Evolutionary conservation across 805 yeast species (phyloP).

Genomic region (Torulaspora maleeae): DNA sequence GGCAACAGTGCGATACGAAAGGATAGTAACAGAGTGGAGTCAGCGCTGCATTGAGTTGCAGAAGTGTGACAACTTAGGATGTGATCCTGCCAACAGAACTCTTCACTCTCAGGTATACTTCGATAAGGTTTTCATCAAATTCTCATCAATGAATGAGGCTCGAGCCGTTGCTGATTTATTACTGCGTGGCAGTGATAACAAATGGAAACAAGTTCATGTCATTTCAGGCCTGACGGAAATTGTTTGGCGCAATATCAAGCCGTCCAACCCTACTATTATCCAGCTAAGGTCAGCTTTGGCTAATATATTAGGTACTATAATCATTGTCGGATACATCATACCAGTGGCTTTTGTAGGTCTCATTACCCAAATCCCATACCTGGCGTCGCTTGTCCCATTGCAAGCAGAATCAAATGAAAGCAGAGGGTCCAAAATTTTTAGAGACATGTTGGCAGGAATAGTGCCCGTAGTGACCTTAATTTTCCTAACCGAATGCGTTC

Average conservation of each 20-base stretch:
- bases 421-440: constrained; percentile 44
- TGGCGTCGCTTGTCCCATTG: constrained; percentile 58
- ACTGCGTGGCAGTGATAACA: constrained; percentile 41
- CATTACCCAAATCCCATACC: constrained; percentile 65
- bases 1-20: constrained; percentile 6
- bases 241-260: constrained; percentile 60
- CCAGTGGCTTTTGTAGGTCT: constrained; percentile 81
- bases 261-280: constrained; percentile 37
- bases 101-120: constrained; percentile 2
- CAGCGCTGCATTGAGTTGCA: constrained; percentile 6
- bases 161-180: constrained; percentile 60
- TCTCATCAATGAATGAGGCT: constrained; percentile 52
- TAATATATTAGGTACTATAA: constrained; percentile 41
- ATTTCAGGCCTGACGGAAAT: constrained; percentile 65
- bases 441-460: constrained; percentile 54
- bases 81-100: constrained; percentile 5
- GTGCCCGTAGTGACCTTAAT: constrained; percentile 66
- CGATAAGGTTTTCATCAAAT: constrained; percentile 57
- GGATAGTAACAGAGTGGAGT: constrained; percentile 3
- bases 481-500: constrained; percentile 57
- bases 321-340: constrained; percentile 66
- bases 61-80: constrained; percentile 7
- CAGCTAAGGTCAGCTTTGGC: constrained; percentile 43
- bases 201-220: constrained; percentile 41
- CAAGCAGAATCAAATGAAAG: constrained; percentile 49